A percentile compares a stretch with the other conserved stretches of the same genome.
Evolutionary conservation across 805 yeast genomes (phyloP).

Genomic region (Suhomyces xylopsoci): DNA sequence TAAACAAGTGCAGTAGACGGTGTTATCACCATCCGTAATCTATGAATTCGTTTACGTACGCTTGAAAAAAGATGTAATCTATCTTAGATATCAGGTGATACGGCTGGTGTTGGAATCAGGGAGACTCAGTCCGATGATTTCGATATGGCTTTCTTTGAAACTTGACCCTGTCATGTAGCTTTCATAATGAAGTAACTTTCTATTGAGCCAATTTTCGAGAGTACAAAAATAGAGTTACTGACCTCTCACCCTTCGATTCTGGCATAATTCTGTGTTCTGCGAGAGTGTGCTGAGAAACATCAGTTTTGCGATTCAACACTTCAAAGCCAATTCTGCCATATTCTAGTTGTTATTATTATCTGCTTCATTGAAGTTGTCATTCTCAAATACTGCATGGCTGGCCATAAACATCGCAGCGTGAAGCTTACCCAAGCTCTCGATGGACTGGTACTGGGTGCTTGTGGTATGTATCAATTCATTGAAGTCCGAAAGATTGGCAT

Average conservation of each 20-base stretch:
- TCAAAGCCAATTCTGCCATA: background rate
- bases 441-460: slow-evolving; percentile 49
- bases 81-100: background rate
- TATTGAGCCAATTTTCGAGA: background rate
- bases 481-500: slow-evolving; percentile 53
- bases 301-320: background rate
- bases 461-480: slow-evolving; percentile 50
- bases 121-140: background rate
- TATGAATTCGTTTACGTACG: background rate
- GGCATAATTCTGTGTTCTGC: background rate
- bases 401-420: slow-evolving; percentile 54
- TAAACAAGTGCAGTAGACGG: background rate
- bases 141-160: background rate
- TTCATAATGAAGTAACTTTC: background rate
- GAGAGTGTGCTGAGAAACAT: background rate
- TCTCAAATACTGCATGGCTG: slow-evolving; percentile 39
- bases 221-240: background rate
- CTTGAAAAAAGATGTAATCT: no score
- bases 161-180: background rate
- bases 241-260: background rate
- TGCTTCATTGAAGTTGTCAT: slow-evolving; percentile 24
- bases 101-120: background rate
- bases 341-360: background rate
- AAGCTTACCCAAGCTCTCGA: slow-evolving; percentile 52
- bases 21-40: background rate